Percentiles rank a stretch among this genome's conserved stretches.
These are phyloP conservation scores for Saturnispora zaruensis DNA, from an alignment of 805 yeast genomes.

Conservation along the genomic window DNA sequence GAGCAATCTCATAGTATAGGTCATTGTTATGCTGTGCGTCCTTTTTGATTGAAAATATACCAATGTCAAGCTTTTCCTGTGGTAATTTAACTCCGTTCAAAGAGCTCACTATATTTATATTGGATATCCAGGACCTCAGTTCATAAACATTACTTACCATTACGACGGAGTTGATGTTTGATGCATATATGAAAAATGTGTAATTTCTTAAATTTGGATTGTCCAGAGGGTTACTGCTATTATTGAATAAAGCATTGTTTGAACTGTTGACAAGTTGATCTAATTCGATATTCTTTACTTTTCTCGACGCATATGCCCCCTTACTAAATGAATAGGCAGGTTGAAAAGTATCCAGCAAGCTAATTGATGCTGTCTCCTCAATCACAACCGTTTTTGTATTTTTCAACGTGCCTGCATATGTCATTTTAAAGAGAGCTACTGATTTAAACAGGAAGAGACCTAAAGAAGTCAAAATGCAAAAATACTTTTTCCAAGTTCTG, in stretches of 20 bases:
- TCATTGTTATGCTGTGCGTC: not conserved
- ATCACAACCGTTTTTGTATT: constrained; percentile 20
- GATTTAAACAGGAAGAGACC: constrained; percentile 41
- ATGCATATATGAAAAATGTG: constrained; percentile 35
- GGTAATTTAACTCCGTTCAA: constrained; percentile 29
- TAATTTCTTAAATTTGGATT: constrained; percentile 12
- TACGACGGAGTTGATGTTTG: constrained; percentile 33
- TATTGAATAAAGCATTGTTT: not conserved
- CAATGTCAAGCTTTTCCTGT: constrained; percentile 18
- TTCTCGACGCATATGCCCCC: constrained; percentile 25
- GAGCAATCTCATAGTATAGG: constrained; percentile 16
- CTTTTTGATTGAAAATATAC: constrained; percentile 25
- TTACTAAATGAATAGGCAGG: constrained; percentile 22
- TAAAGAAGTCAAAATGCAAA: constrained; percentile 40
- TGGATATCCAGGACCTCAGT: constrained; percentile 48
- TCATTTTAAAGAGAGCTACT: constrained; percentile 29
- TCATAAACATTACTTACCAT: constrained; percentile 38
- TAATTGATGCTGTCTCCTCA: constrained; percentile 21
- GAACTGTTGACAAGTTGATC: constrained; percentile 18
- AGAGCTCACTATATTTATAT: constrained; percentile 44
- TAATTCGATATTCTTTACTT: constrained; percentile 19
- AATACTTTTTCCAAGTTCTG: constrained; percentile 36
- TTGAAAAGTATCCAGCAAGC: constrained; percentile 20
- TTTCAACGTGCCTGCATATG: constrained; percentile 13
- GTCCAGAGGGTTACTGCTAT: not conserved